Evolutionary conservation across 177 flowering plant genomes (phyloP).

Genomic region (Tripterygium wilfordii): DNA sequence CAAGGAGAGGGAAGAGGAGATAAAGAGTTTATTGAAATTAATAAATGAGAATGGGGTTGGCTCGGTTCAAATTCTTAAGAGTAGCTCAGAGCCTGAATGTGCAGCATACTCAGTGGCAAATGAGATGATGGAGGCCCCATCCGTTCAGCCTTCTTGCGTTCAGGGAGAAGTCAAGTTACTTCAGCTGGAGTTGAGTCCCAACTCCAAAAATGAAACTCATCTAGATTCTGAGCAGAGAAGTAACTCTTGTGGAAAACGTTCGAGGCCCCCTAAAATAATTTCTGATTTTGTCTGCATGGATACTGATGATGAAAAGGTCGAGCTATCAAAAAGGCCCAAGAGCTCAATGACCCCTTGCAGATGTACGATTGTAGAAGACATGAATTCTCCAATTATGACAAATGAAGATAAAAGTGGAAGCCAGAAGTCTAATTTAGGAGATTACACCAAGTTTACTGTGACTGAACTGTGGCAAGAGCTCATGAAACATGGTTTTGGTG

Average conservation of each 20-base stretch:
- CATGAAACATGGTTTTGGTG: slow-evolving; percentile 70
- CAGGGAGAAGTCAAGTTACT: slow-evolving; percentile 63
- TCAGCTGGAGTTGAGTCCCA: slow-evolving; percentile 64
- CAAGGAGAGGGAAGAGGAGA: slow-evolving; percentile 71
- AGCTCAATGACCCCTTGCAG: slow-evolving; percentile 62
- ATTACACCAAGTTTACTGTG: slow-evolving; percentile 67
- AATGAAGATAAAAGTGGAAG: slow-evolving; percentile 1
- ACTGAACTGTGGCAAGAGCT: slow-evolving; percentile 71
- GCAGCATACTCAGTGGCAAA: slow-evolving; percentile 62
- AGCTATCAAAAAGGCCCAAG: slow-evolving; percentile 55
- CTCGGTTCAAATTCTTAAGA: slow-evolving; percentile 45
- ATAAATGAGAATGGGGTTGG: slow-evolving; percentile 63
- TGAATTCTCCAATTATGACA: slow-evolving; percentile 58
- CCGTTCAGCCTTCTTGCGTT: slow-evolving; percentile 56
- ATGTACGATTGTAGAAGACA: slow-evolving; percentile 42
- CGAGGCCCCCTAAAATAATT: slow-evolving; percentile 47
- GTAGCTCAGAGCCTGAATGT: slow-evolving; percentile 47
- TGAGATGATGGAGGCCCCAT: slow-evolving; percentile 56
- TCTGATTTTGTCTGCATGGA: slow-evolving; percentile 51
- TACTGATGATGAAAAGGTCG: slow-evolving; percentile 21
- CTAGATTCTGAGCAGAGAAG: slow-evolving; percentile 59
- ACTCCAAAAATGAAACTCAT: slow-evolving; percentile 56
- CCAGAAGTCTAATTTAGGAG: slow-evolving; percentile 37
- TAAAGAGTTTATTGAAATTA: slow-evolving; percentile 43
- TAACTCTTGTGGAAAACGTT: slow-evolving; percentile 63